Evolutionary conservation across 305 asterid species (phyloP).

Genomic region (Vinca major): DNA sequence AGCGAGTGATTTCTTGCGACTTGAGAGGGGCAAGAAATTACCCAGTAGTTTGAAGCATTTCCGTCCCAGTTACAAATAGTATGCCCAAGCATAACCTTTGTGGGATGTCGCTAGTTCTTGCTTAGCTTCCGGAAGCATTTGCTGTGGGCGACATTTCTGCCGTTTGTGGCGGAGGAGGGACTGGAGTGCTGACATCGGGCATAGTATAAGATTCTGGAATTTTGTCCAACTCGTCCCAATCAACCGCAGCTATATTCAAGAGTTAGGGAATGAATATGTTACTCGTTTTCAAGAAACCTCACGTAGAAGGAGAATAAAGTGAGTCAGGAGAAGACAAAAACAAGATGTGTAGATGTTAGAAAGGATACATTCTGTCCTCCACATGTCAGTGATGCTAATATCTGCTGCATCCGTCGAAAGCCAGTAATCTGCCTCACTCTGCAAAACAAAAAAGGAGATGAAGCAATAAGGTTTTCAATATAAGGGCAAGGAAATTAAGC

Average conservation of each 20-base stretch:
- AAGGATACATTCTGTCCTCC: conserved; percentile 69
- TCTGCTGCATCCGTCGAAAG: conserved; percentile 49
- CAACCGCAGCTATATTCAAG: conserved; percentile 46
- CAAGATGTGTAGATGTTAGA: not conserved
- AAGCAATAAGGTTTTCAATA: not conserved
- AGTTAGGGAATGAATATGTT: conserved; percentile 31
- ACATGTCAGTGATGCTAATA: conserved; percentile 76
- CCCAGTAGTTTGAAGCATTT: too few relatives aligned
- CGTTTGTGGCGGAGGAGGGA: conserved; percentile 36
- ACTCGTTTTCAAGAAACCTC: conserved; percentile 2
- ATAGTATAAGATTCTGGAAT: conserved; percentile 33
- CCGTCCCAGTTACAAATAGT: not conserved
- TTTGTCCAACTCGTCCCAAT: conserved; percentile 57
- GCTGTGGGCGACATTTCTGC: conserved; percentile 30
- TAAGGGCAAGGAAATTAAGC: not conserved
- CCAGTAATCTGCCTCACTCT: conserved; percentile 82
- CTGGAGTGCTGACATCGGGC: conserved; percentile 32
- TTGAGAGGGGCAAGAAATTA: not conserved
- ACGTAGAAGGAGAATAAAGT: not conserved
- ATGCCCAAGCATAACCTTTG: too few relatives aligned
- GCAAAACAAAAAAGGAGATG: conserved; percentile 17
- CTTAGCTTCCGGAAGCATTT: conserved; percentile 30
- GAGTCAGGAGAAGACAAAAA: not conserved
- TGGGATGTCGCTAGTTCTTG: not conserved
- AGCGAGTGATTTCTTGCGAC: not conserved